Base-by-base conservation (phyloP, 305 asterid genomes). In the Striga hermonthica region DNA sequence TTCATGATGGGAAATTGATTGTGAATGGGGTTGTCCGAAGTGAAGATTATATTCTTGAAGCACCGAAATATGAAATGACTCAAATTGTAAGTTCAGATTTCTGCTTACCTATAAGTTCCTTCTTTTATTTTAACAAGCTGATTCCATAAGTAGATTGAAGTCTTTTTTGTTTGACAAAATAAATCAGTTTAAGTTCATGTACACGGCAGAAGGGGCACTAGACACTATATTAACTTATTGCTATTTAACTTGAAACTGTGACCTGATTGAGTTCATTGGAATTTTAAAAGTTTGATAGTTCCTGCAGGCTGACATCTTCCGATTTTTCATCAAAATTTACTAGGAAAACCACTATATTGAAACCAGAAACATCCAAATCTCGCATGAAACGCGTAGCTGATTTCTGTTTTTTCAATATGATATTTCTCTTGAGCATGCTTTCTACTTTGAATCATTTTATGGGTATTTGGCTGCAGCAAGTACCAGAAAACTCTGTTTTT, bases 51-150 rank as follows among this genome's bases (percentile, higher is more conserved):
- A 80, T 90, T 68, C 79, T 72, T 34, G 99, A 90, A 81, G 79
- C 83, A 10, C 99, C 99, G 48, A 90, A 88, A 50, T 93, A 93
- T 68, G 95, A 90, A 69, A 88, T 93, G 99, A 77, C 84, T 40
- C 81, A 86, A 76, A 73, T 79, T 72, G 97, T 93, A 83, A 44
- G 97, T 77, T 68, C 65, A 9, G 53, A 35, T 67, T 69, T 64
- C 49, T 22, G 37, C 75, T 41, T 63, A 44, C 60, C 28, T 14
- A 40, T 4, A 13, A 16, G 41, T 59, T 65, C 36, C 38, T 22
- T 36, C 44, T 8, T 22, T 7, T 48, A 22, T 22, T 22, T 22
- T 22, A 22, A 22, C 31, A 0, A 22, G 31, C 31, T 22, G 31
- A 22, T 0, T 22, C 31, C 31, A 22, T 22, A 2, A 22, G 2